Evolutionary conservation across 2,329 filamentous ascomycete species (phyloP).

Genomic region (Colletotrichum tamarilloi): DNA sequence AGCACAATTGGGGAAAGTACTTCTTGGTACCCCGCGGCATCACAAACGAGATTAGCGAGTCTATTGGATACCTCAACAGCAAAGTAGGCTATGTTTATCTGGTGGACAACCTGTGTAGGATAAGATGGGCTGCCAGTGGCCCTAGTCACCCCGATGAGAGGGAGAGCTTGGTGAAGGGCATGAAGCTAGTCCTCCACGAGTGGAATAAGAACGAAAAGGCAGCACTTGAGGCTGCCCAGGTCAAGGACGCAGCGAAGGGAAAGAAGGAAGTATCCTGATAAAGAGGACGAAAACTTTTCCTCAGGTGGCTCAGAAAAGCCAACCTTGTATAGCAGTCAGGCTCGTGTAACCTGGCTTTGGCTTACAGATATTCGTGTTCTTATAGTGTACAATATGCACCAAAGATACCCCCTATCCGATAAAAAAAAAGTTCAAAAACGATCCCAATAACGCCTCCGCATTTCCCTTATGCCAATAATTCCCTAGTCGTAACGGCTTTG

Average conservation of each 20-base stretch:
- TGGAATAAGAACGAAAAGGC: slow-evolving; percentile 54
- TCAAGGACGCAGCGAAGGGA: slow-evolving; percentile 6
- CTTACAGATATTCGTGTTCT: slow-evolving; percentile 33
- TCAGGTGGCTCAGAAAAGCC: slow-evolving; percentile 15
- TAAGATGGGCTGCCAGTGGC: slow-evolving; percentile 93
- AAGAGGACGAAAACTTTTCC: neutral
- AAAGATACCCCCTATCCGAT: slow-evolving; percentile 34
- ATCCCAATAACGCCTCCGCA: slow-evolving; percentile 35
- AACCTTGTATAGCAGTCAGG: neutral
- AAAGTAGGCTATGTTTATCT: slow-evolving; percentile 96
- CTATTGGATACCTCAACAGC: slow-evolving; percentile 80
- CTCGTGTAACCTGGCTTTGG: slow-evolving; percentile 1
- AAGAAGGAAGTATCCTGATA: neutral
- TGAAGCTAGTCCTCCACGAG: slow-evolving; percentile 72
- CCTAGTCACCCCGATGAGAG: slow-evolving; percentile 73
- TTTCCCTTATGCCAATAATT: slow-evolving; percentile 33
- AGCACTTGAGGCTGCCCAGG: slow-evolving; percentile 28
- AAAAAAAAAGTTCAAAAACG: neutral
- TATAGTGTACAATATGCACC: slow-evolving; percentile 36
- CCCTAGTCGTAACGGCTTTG: slow-evolving; percentile 32
- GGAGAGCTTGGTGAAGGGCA: slow-evolving; percentile 72
- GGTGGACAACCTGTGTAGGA: slow-evolving; percentile 86
- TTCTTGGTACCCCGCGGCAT: slow-evolving; percentile 70
- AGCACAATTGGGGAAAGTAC: slow-evolving; percentile 69
- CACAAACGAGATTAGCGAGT: slow-evolving; percentile 70